Evolutionary conservation across 257 asterid species (phyloP).

Genomic region (Scutellaria minor): DNA sequence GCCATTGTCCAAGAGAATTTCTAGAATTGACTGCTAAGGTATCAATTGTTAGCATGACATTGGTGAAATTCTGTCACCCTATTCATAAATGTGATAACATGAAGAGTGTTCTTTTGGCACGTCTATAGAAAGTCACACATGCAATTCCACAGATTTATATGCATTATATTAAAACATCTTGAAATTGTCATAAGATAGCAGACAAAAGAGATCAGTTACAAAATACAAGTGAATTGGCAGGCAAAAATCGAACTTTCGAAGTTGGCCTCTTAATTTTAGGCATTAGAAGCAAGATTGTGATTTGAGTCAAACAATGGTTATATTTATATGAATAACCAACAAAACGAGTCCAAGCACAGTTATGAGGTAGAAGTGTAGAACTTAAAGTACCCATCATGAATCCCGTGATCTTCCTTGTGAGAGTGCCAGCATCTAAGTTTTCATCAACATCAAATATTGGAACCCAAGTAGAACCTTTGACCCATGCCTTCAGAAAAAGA

Average conservation of each 20-base stretch:
- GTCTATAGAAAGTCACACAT: neutral
- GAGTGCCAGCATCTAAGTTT: slow-evolving; percentile 62
- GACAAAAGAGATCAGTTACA: neutral
- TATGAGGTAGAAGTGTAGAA: slow-evolving; percentile 1
- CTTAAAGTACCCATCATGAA: slow-evolving; percentile 75
- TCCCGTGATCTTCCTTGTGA: slow-evolving; percentile 71
- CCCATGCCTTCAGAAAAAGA: slow-evolving; percentile 80
- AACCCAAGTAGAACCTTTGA: slow-evolving; percentile 86
- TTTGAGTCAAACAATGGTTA: slow-evolving; percentile 18
- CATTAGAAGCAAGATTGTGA: slow-evolving; percentile 21
- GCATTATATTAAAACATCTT: neutral
- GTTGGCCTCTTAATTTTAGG: slow-evolving; percentile 5
- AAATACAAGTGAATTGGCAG: too few relatives aligned
- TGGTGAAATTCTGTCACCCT: neutral
- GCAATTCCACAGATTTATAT: slow-evolving; percentile 12
- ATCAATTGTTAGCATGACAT: slow-evolving; percentile 7
- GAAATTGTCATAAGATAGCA: neutral
- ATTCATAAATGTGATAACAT: neutral
- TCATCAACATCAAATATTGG: slow-evolving; percentile 86
- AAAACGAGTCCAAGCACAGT: slow-evolving; percentile 9
- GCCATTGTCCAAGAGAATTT: neutral
- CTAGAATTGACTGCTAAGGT: neutral
- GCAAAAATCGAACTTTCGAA: neutral
- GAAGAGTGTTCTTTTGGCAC: slow-evolving; percentile 2
- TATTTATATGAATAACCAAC: slow-evolving; percentile 27